Evolutionary conservation across 2,329 filamentous ascomycete genomes (phyloP), one percentile per base, ranked within the genome.

Genomic region (Epicoccum sorghinum): DNA sequence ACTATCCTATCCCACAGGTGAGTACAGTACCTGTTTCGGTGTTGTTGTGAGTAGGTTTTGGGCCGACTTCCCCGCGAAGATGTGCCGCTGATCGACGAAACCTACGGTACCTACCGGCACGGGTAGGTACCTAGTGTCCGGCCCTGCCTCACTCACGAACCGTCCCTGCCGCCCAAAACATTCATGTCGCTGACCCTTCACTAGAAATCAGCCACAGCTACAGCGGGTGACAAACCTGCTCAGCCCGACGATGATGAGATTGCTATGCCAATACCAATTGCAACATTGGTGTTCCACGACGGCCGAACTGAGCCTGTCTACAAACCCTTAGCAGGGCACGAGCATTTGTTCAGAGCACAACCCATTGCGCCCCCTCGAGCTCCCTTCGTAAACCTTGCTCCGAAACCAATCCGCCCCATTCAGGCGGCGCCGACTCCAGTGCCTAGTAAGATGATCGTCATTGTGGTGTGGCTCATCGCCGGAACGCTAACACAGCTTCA

Each of bases 311-410:
- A 58, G 33, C 55, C 60, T 32, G 56, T 63, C 23, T 65, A 63
- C 43, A 47, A 49, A 32, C 66, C 67, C 4, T 55, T 70, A 9
- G 49, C 54, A 6, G 67, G 67, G 32, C 68, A 67, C 32, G 67
- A 69, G 38, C 65, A 70, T 25, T 43, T 68, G 7, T 66, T 66
- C 40, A 57, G 45, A 24, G 48, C 55, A 29, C 41, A 33, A n/a
- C 32, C 52, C 3, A 38, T 29, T 36, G 23, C 12, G 5, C 32
- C 27, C 22, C 30, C 40, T 3, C 36, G 52, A 39, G 24, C 42
- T 33, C 24, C 37, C 13, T 41, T 45, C 18, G 52, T 24, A 25
- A 29, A 25, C 7, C 40, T 14, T 8, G 14, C 14, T n/a, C 23
- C 18, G 12, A 23, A 7, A 8, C 14, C 9, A 24, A 36, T 43